phyloP scores from a whole-genome alignment of 441 rosid genomes.

The Pelargonium exstipulatum region DNA sequence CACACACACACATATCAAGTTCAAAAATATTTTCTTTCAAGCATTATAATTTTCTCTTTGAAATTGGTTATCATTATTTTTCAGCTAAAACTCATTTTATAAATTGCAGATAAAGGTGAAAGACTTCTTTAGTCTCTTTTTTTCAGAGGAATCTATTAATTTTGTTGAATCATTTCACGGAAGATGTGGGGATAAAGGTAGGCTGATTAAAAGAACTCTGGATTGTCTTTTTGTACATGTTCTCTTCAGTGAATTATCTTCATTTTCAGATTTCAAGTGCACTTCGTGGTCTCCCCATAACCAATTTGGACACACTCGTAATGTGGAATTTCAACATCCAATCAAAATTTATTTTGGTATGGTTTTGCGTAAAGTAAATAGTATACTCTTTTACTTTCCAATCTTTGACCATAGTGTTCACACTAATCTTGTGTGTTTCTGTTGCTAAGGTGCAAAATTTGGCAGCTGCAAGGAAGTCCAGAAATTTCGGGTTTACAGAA shows the following conservation, averaged over 20 bases:
- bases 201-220: conserved; percentile 13
- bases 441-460: conserved; percentile 66
- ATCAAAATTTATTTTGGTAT: conserved; percentile 91
- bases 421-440: conserved; percentile 20
- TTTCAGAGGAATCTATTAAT: conserved; percentile 54
- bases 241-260: conserved; percentile 12
- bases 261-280: conserved; percentile 68
- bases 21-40: conserved; percentile 7
- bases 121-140: conserved; percentile 64
- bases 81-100: conserved; percentile 18
- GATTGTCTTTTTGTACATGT: neutral
- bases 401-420: neutral
- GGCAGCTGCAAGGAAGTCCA: conserved; percentile 87
- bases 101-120: conserved; percentile 70
- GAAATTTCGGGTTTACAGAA: conserved; percentile 69
- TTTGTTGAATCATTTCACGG: conserved; percentile 75
- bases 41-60: conserved; percentile 8
- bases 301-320: conserved; percentile 68
- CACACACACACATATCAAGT: neutral
- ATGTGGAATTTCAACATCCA: conserved; percentile 83
- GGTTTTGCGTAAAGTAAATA: conserved; percentile 13
- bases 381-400: neutral
- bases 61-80: neutral
- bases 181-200: conserved; percentile 92
- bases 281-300: conserved; percentile 66